phyloP scores from a whole-genome alignment of 2,329 filamentous ascomycete species.

The Chrysosporium keratinophilum region DNA sequence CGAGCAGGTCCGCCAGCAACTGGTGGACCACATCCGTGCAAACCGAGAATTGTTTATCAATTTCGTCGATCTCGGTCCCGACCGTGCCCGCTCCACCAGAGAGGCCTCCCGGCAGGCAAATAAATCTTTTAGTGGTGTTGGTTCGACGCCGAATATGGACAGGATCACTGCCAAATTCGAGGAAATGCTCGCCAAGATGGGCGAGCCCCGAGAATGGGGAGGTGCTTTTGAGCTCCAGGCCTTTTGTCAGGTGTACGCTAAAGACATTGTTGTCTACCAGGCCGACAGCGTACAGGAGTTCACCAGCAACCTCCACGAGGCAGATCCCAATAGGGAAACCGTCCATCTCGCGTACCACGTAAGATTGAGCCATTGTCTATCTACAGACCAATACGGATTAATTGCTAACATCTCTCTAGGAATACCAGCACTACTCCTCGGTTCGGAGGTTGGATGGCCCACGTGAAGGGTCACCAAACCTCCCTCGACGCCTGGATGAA shows the following conservation, averaged over 20 bases:
- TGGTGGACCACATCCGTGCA: conserved; percentile 53
- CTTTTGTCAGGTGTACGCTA: conserved; percentile 51
- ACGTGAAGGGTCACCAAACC: conserved; percentile 46
- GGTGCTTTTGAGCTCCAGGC: conserved; percentile 59
- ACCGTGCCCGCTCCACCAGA: conserved; percentile 49
- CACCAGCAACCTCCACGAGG: conserved; percentile 37
- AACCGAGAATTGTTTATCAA: conserved; percentile 53
- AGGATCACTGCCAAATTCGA: conserved; percentile 50
- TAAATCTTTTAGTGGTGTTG: conserved; percentile 41
- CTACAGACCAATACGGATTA: background rate
- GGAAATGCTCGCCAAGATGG: conserved; percentile 50
- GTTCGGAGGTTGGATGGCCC: conserved; percentile 52
- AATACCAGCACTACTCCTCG: conserved; percentile 57
- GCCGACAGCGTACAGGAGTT: conserved; percentile 32
- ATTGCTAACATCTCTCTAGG: conserved; percentile 30
- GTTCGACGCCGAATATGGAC: conserved; percentile 42
- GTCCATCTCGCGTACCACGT: conserved; percentile 56
- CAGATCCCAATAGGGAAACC: conserved; percentile 24
- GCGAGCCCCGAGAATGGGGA: conserved; percentile 51
- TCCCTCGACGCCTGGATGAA: conserved; percentile 22
- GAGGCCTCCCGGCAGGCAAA: conserved; percentile 33
- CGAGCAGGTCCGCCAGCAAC: conserved; percentile 46
- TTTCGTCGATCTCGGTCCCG: conserved; percentile 51
- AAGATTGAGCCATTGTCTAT: conserved; percentile 27
- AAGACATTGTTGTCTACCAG: conserved; percentile 53